These are phyloP conservation scores for Scenedesmus sp. DNA, from an alignment of 163 green algal genomes.

Conservation along the genomic window DNA sequence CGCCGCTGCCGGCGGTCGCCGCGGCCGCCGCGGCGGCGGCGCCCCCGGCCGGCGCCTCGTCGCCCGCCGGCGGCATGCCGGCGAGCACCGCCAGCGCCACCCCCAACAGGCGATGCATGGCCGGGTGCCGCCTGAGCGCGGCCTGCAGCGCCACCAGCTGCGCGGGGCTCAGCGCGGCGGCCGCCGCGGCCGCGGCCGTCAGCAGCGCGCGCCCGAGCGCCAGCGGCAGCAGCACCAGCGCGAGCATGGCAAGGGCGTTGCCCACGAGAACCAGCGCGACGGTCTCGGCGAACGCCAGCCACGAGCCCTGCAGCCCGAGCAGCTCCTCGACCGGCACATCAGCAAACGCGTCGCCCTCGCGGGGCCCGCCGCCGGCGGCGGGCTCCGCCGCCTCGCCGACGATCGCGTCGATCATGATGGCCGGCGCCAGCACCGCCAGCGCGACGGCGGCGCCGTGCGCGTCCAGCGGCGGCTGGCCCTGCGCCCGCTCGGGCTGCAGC, in stretches of 20 bases:
- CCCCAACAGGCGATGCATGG: too few species aligned
- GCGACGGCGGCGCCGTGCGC: too few species aligned
- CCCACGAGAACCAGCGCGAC: slow-evolving; percentile 34
- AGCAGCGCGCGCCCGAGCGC: slow-evolving; percentile 38
- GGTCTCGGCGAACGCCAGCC: slow-evolving; percentile 37
- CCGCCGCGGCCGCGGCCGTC: background rate
- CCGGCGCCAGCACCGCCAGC: background rate
- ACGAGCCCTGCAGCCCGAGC: slow-evolving; percentile 43
- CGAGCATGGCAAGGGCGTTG: slow-evolving; percentile 37
- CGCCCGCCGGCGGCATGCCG: too few species aligned
- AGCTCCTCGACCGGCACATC: slow-evolving; percentile 47
- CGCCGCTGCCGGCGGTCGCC: background rate
- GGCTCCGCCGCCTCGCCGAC: background rate
- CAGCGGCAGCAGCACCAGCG: slow-evolving; percentile 17
- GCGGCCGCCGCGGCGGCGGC: background rate
- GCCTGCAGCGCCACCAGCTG: slow-evolving; percentile 1
- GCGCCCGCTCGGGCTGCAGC: too few species aligned
- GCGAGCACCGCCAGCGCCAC: slow-evolving; percentile 9
- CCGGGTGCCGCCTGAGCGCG: background rate
- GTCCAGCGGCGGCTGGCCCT: too few species aligned
- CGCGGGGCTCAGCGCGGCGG: background rate
- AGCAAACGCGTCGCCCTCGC: slow-evolving; percentile 24
- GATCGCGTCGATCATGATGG: background rate
- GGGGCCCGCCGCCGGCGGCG: background rate
- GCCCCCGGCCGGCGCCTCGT: too few species aligned